Conservation (phyloP, 2,329 filamentous ascomycete genomes). For the Periconia macrospinosa region DNA sequence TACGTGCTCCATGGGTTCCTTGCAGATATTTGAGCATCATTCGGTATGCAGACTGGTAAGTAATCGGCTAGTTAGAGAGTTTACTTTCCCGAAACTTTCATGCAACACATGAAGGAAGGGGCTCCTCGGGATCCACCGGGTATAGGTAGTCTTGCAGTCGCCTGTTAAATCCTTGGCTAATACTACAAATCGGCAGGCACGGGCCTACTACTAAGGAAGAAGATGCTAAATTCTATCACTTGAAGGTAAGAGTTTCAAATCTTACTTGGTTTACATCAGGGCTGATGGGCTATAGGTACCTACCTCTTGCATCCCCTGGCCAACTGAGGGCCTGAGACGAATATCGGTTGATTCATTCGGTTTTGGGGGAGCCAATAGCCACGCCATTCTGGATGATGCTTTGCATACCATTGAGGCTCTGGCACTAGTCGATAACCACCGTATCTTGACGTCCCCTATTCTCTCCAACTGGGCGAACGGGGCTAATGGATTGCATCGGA, state of each 20-base stretch:
- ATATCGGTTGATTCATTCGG: slow-evolving; percentile 29
- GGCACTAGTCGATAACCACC: not conserved
- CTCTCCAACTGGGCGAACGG: not conserved
- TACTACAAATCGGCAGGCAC: too few relatives aligned
- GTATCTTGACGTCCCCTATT: not conserved
- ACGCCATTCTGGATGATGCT: slow-evolving; percentile 21
- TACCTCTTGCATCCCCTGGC: slow-evolving; percentile 14
- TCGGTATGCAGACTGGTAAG: too few relatives aligned
- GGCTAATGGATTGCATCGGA: not conserved
- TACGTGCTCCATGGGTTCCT: too few relatives aligned
- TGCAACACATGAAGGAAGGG: too few relatives aligned
- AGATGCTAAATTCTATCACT: slow-evolving; percentile 12
- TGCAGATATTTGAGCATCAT: too few relatives aligned
- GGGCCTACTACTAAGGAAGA: not conserved
- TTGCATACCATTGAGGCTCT: slow-evolving; percentile 4
- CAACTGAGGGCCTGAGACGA: slow-evolving; percentile 10
- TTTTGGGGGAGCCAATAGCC: slow-evolving; percentile 25
- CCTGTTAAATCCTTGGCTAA: too few relatives aligned
- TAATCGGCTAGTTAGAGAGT: too few relatives aligned
- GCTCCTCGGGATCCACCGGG: too few relatives aligned
- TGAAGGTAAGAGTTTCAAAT: not conserved
- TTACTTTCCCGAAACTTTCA: too few relatives aligned
- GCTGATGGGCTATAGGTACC: slow-evolving; percentile 4
- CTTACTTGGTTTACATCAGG: not conserved
- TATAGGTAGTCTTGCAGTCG: too few relatives aligned